These are phyloP conservation scores for Hyaloscypha variabilis DNA, from an alignment of 495 filamentous ascomycete species.

Conservation along the genomic window DNA sequence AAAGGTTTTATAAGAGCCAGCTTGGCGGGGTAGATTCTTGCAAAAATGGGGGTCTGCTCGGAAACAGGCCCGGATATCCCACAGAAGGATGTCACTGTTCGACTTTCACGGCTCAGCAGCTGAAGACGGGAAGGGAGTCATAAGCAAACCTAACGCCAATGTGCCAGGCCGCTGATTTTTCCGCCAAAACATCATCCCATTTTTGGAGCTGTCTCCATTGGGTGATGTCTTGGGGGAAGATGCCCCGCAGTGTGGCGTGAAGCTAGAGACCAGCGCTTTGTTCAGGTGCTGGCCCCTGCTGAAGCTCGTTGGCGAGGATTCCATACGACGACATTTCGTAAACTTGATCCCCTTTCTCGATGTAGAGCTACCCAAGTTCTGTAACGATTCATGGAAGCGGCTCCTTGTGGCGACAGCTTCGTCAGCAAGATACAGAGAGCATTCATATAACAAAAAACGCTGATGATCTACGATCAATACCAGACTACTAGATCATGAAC, in stretches of 20 bases:
- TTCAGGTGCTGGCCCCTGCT: neutral
- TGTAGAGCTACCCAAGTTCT: neutral
- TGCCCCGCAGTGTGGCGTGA: neutral
- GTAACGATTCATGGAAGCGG: neutral
- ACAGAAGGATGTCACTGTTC: neutral
- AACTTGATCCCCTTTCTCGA: neutral
- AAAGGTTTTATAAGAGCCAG: neutral
- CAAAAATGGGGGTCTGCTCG: neutral
- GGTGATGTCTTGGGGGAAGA: neutral
- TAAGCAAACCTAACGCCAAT: neutral
- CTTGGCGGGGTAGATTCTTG: constrained; percentile 1
- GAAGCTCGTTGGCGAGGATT: neutral
- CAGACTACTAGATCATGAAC: too few relatives aligned
- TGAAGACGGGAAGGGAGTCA: neutral
- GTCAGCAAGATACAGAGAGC: neutral
- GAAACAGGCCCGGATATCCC: neutral
- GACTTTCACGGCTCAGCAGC: neutral
- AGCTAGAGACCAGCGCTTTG: neutral
- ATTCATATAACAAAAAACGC: too few relatives aligned
- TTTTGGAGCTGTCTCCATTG: neutral
- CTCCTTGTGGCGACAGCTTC: neutral
- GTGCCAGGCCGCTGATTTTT: neutral
- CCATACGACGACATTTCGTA: neutral
- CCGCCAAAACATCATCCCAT: neutral
- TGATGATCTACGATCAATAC: too few relatives aligned